Base-by-base conservation (phyloP, 352 stramenopile species). In the Thraustotheca clavata region DNA sequence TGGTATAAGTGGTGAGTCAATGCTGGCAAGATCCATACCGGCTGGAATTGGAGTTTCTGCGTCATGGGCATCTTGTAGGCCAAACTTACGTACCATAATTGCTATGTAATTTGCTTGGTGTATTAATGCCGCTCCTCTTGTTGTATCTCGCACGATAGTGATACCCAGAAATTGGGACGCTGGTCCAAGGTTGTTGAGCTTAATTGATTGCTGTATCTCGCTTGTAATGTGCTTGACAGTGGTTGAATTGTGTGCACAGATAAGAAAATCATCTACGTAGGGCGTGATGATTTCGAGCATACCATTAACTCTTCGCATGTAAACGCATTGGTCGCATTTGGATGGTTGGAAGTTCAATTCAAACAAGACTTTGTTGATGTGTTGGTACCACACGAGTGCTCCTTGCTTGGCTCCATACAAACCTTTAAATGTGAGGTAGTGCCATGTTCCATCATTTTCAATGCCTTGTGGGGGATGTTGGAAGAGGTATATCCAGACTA, bases 201-300 rank as follows among this genome's bases (percentile, higher is more conserved):
- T 20, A 20, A 43, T 16, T 16, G 16, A 43, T 20, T 18, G 16
- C 20, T 43, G 38, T 16, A 43, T 16, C 38, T 43, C 16, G 20
- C 16, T 20, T 16, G 20, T 43, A 20, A 43, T 43, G 38, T 16
- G 16, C 38, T 16, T 43, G 38, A 43, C 38, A 18, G 16, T 20
- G 16, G 16, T 20, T 16, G 38, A 18, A 20, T 16, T 43, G 38
- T 43, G 16, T 16, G 38, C 38, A 43, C 38, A 43, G 34, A 61
- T 24, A 11, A 61, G 29, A 4, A 61, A 61, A 61, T 61, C 52
- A 24, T 61, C 52, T 4, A 61, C 52, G 31, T 61, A 61, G 16
- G 32, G 29, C 20, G 1, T 29, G 34, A 61, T 20, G 34, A 61
- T 50, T 48, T 61, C 9, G 20, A 61, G 18, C 4, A 1, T 39